phyloP scores from a whole-genome alignment of 192 early-diverging fungal genomes.

The Podochytrium sp. region DNA sequence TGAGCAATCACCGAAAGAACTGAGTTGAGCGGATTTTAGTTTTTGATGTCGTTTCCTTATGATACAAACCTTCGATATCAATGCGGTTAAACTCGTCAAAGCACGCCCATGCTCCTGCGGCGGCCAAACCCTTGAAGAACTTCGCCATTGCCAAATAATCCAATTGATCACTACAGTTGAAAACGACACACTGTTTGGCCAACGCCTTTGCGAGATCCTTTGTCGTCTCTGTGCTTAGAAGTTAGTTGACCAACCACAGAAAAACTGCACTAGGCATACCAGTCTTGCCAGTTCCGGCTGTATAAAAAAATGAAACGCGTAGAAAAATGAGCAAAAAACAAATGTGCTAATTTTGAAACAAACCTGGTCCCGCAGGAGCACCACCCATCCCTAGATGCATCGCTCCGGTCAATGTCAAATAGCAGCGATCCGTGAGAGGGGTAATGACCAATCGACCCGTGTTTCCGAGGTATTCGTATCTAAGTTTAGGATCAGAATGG shows the following conservation, averaged over 20 bases:
- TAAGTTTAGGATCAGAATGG: constrained; percentile 19
- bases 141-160: constrained; percentile 69
- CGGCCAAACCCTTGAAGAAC: constrained; percentile 65
- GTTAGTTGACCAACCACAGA: too few species aligned
- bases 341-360: too few species aligned
- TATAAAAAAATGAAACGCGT: neutral
- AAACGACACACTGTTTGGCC: constrained; percentile 68
- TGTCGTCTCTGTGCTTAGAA: too few species aligned
- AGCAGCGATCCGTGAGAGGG: constrained; percentile 64
- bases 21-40: too few species aligned
- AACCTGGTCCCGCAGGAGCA: constrained; percentile 57
- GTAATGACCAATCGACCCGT: constrained; percentile 65
- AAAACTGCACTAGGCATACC: too few species aligned
- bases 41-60: too few species aligned
- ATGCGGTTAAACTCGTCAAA: constrained; percentile 71
- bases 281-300: constrained; percentile 64
- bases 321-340: neutral
- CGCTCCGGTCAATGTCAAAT: constrained; percentile 60
- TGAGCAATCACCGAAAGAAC: constrained; percentile 66
- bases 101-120: constrained; percentile 66
- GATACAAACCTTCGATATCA: constrained; percentile 69
- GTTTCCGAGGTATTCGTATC: constrained; percentile 67
- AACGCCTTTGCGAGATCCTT: constrained; percentile 66
- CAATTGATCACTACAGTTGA: constrained; percentile 67
- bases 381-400: constrained; percentile 70